Base-by-base conservation (phyloP, 2,329 filamentous ascomycete species). In the Chalaropsis thielavioides region DNA sequence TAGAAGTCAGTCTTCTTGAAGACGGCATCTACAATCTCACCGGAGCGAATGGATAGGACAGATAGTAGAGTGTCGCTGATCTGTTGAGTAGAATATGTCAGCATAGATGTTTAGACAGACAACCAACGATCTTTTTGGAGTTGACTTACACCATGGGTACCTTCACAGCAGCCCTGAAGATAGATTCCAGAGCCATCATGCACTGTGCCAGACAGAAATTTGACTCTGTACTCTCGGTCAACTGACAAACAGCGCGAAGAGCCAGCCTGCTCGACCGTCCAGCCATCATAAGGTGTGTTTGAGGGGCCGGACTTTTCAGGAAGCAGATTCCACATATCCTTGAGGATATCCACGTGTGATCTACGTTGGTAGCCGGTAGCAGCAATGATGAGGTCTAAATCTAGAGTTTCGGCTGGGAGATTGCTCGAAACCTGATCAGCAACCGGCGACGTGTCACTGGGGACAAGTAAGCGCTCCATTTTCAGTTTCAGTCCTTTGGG, bases 151-250 rank as follows among this genome's bases (percentile, higher is more conserved):
- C 92, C 92, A 74, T 97, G 92, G 41, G 91, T 95, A 68, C 81
- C 84, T 78, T 97, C 92, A 73, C 91, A 95, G 77, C 92, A 96
- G 40, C 92, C 92, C 74, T 97, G 94, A 70, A 97, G 79, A 87
- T 89, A 97, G 66, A 97, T 80, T 2, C 92, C 92, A 15, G 90
- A 87, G 56, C 86, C 83, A 0, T 80, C 72, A n/a, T 84, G 81
- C 41, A 97, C 87, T 60, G 82, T 80, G 38, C 82, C 85, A 1
- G 82, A 77, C 61, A 82, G 80, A 72, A 95, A 90, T 66, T 85
- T 77, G 61, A 96, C 83, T 62, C 81, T 81, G 75, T 97, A 97
- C 73, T 96, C 83, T 63, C 92, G 82, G 40, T 80, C 79, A 1
- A 96, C 88, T 17, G 80, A 79, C 76, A 90, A 63, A 15, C 60